Base-by-base conservation (phyloP, 1,284 basidiomycete species). In the Vanrija pseudolonga region DNA sequence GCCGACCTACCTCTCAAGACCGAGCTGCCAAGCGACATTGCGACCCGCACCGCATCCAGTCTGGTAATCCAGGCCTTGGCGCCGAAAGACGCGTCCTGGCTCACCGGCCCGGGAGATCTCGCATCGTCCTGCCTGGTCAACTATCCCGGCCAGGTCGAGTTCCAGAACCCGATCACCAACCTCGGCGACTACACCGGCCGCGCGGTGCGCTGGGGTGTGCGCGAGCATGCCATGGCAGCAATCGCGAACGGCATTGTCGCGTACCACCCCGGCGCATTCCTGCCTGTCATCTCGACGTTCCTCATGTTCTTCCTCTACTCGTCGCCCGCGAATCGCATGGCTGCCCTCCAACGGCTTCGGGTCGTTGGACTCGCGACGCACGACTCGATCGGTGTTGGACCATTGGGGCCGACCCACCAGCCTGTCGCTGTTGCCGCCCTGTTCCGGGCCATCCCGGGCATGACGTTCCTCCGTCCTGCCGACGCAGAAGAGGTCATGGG, bases 321-420 rank as follows among this genome's bases (percentile, higher is more conserved):
- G 4, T 63, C 65, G 18, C 65, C 65, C 1, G 65, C 65, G 17
- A 60, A 53, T 6, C 63, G 65, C 46, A 67, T 67, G 65, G 39
- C 56, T 8, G 65, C 63, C 7, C 48, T 67, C n/a, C 61, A 63
- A 44, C 43, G 48, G 2, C 57, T 67, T 6, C 63, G 65, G 26
- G 56, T 59, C 38, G 57, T 67, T 41, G 60, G 59, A 19, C 57
- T 67, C 26, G 64, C 53, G 6, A 64, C 65, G 11, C 65, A 63
- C 47, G 61, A 92, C 74, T 89, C 88, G 46, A 92, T 92, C 65
- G 90, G 89, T 78, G 86, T 92, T 50, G 89, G 73, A 63, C 93
- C 97, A 78, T 93, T 97, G 68, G 94, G 94, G 45, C 93, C 94
- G 50, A 67, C 62, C 5, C 63, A 65, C 50, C 65, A 65, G 49